Evolutionary conservation across 352 stramenopile genomes (phyloP), one percentile per base, ranked within the genome.

Genomic region (Phytophthora vignae): DNA sequence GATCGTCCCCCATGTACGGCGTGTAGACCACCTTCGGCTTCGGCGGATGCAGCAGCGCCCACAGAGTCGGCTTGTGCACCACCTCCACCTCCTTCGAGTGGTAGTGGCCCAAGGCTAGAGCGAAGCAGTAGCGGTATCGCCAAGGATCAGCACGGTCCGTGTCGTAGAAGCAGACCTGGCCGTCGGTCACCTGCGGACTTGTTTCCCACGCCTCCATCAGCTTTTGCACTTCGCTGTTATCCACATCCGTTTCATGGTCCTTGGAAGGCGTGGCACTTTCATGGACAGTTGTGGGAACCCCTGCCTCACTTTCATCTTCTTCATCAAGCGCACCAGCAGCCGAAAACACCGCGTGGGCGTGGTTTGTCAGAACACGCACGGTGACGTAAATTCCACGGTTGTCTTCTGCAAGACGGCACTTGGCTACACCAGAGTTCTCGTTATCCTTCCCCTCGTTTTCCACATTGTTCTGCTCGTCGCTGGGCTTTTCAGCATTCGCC

Each of bases 151-250:
- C 60, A 36, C 85, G 73, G 22, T 91, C 79, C 3, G 72, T 71
- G 64, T 94, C 88, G 60, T 78, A 92, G 33, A 94, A 91, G 64
- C 87, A 94, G 31, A 93, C 65, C 56, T 82, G 61, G 17, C 87
- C 87, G 42, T 94, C 87, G 9, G 76, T 62, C 31, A 91, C 75
- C 29, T 91, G 87, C 7, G 84, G 76, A n/a, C 71, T 73, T 10
- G 55, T 74, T 42, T 69, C 25, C 67, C 62, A 69, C 19, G 67
- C 62, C 10, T 74, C 27, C 46, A 78, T 55, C 36, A 64, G 29
- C 50, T 71, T 77, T 17, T 66, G 11, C 19, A 48, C 54, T 42
- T 60, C 21, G 10, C 11, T 55, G 4, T 49, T 40, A 54, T 69
- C 53, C 38, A 65, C 27, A 38, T 2, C 27, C 22, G 19, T 33